These are phyloP conservation scores for Nasturtium officinale DNA, from an alignment of 345 rosid species.

Conservation along the genomic window DNA sequence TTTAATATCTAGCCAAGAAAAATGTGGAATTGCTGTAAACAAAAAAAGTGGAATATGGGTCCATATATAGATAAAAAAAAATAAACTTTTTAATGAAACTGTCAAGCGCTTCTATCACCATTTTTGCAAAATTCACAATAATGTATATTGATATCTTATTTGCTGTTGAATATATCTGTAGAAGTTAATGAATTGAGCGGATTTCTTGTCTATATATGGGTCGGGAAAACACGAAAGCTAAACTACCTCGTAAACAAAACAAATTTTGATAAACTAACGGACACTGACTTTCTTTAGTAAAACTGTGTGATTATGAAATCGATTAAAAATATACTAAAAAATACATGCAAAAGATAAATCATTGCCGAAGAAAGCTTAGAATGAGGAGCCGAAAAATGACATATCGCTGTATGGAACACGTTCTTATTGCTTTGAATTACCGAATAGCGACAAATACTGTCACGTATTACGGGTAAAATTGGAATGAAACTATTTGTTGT, in stretches of 20 bases:
- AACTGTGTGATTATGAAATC: neutral
- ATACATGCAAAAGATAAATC: neutral
- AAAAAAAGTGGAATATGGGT: too few species aligned
- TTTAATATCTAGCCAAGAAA: neutral
- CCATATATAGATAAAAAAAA: too few species aligned
- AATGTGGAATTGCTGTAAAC: neutral
- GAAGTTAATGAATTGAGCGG: neutral
- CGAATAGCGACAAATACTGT: neutral
- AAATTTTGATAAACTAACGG: neutral
- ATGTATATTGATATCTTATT: too few species aligned
- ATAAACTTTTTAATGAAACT: too few species aligned
- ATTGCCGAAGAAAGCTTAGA: neutral
- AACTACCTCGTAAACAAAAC: neutral
- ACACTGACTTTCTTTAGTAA: neutral
- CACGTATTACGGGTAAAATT: neutral
- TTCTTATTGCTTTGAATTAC: neutral
- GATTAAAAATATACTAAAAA: neutral
- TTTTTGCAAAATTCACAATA: neutral
- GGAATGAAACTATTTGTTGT: slow-evolving; percentile 3
- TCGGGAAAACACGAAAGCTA: neutral
- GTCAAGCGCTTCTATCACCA: neutral
- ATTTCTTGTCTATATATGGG: neutral
- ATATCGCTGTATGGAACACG: neutral
- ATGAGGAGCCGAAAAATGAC: neutral
- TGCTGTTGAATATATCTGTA: neutral